These are phyloP conservation scores for Pisolithus sp. DNA, from an alignment of 768 basidiomycete species.

Conservation along the genomic window DNA sequence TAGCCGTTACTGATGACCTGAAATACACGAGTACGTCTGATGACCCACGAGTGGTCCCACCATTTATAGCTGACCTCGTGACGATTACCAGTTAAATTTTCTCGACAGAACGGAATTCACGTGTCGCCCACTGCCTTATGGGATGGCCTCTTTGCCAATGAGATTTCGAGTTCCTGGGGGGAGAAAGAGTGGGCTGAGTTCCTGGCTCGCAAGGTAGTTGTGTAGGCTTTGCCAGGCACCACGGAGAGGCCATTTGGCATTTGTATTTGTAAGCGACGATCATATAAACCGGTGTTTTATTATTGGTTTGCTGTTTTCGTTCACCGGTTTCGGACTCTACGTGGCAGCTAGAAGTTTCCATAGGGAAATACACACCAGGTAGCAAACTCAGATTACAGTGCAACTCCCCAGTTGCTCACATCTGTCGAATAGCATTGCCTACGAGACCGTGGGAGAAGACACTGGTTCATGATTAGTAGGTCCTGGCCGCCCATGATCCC, in stretches of 20 bases:
- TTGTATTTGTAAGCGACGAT: neutral
- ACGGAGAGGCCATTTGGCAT: neutral
- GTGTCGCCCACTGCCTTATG: constrained; percentile 80
- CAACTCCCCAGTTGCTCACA: too few relatives aligned
- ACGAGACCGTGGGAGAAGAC: too few relatives aligned
- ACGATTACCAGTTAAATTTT: constrained; percentile 68
- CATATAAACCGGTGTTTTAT: neutral
- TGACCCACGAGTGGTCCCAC: neutral
- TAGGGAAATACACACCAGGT: too few relatives aligned
- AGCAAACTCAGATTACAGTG: too few relatives aligned
- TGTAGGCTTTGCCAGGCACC: constrained; percentile 16
- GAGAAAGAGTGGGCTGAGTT: constrained; percentile 77
- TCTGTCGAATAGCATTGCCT: too few relatives aligned
- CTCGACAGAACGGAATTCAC: constrained; percentile 87
- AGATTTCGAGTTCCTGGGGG: constrained; percentile 79
- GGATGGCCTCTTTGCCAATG: constrained; percentile 67
- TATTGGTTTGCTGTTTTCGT: too few relatives aligned
- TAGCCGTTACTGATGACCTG: constrained; percentile 76
- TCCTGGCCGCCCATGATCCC: too few relatives aligned
- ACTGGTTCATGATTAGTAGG: too few relatives aligned
- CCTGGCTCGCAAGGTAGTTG: constrained; percentile 50
- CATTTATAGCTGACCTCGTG: neutral
- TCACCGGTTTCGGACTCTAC: too few relatives aligned
- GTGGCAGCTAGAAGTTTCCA: too few relatives aligned
- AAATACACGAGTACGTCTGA: constrained; percentile 75